These are phyloP conservation scores for Salix caprea DNA, from an alignment of 345 rosid genomes.

Conservation along the genomic window DNA sequence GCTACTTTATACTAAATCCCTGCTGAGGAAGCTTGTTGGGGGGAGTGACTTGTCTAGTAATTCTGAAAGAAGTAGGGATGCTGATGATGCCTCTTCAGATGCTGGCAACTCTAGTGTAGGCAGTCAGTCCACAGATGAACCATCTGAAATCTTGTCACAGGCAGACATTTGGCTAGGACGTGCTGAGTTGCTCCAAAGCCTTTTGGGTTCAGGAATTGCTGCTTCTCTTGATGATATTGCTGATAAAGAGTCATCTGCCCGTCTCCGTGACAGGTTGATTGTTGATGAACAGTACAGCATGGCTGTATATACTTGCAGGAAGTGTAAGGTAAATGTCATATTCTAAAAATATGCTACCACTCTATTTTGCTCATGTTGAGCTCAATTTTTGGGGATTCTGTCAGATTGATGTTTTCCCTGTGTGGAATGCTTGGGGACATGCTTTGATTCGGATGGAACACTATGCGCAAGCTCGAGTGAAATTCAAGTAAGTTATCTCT, in stretches of 20 bases:
- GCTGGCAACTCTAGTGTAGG: conserved; percentile 88
- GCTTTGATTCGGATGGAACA: conserved; percentile 92
- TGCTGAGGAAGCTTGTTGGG: conserved; percentile 70
- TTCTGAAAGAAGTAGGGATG: conserved; percentile 70
- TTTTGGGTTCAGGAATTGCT: conserved; percentile 90
- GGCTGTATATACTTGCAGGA: conserved; percentile 95
- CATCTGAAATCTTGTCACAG: conserved; percentile 62
- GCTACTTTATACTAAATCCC: conserved; percentile 69
- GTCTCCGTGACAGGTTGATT: conserved; percentile 78
- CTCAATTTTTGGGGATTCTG: conserved; percentile 15
- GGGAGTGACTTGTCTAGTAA: conserved; percentile 48
- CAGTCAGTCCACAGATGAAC: conserved; percentile 74
- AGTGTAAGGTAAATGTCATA: conserved; percentile 73
- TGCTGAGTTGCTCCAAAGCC: conserved; percentile 95
- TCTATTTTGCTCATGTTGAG: conserved; percentile 16
- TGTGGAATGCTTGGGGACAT: conserved; percentile 99
- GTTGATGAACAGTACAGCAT: conserved; percentile 90
- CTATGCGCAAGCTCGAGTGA: conserved; percentile 86
- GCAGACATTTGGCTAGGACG: conserved; percentile 83
- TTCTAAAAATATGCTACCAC: conserved; percentile 11
- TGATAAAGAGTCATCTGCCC: conserved; percentile 74
- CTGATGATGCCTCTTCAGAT: conserved; percentile 86
- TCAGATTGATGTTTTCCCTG: conserved; percentile 93
- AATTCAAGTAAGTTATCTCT: conserved; percentile 67
- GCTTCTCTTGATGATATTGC: conserved; percentile 93